phyloP scores from a whole-genome alignment of 208 protist species.

The Trypanosoma scelopori region DNA sequence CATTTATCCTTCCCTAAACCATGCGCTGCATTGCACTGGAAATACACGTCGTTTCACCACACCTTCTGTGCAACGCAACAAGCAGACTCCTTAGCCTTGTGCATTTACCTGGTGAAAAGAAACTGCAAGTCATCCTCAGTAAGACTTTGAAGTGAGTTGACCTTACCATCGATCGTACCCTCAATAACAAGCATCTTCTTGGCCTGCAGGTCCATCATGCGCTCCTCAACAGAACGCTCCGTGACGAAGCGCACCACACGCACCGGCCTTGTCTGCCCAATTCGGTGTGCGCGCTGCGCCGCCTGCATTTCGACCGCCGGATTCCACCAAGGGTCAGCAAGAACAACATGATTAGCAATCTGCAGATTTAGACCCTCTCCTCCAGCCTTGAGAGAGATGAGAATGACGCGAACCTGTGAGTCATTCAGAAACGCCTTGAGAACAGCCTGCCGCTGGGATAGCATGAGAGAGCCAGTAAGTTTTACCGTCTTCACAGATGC shows the following conservation, averaged over 20 bases:
- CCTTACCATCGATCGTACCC: conserved; percentile 91
- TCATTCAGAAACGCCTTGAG: conserved; percentile 84
- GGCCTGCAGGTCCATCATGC: conserved; percentile 92
- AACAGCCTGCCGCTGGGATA: conserved; percentile 79
- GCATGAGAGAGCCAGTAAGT: conserved; percentile 89
- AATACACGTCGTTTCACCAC: neutral
- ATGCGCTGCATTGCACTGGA: no score
- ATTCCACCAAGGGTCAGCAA: conserved; percentile 99
- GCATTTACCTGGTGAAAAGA: conserved; percentile 79
- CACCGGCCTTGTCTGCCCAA: conserved; percentile 97
- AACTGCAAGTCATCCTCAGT: conserved; percentile 88
- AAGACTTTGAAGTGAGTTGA: conserved; percentile 78
- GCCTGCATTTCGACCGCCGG: conserved; percentile 98
- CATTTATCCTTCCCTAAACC: no score
- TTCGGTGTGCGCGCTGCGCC: conserved; percentile 97
- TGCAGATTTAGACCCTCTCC: conserved; percentile 99
- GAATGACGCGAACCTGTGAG: conserved; percentile 91
- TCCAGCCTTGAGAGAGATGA: conserved; percentile 98
- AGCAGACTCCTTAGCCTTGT: neutral
- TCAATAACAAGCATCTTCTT: conserved; percentile 95
- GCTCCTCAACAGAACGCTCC: conserved; percentile 87
- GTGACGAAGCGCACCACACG: conserved; percentile 96
- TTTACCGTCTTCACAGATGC: conserved; percentile 80
- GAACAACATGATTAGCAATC: conserved; percentile 97
- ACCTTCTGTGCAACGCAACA: neutral